Evolutionary conservation across 163 green algal genomes (phyloP).

Genomic region (Scenedesmus sp.): DNA sequence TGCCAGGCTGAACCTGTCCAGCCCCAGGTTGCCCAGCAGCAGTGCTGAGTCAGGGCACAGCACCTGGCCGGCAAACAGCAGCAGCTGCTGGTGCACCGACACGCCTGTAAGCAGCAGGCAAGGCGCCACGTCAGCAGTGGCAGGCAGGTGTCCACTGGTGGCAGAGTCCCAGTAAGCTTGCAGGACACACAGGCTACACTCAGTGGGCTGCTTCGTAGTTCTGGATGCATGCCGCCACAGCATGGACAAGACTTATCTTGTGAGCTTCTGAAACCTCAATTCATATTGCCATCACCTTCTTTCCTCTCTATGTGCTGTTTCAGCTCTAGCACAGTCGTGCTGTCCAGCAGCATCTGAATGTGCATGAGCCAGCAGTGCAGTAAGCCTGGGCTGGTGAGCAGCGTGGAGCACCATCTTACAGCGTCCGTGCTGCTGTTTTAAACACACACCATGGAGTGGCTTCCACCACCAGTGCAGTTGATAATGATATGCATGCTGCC

Average conservation of each 20-base stretch:
- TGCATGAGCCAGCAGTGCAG: neutral
- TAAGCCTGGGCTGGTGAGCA: neutral
- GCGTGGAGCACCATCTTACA: neutral
- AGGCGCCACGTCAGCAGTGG: neutral
- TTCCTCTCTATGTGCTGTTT: constrained; percentile 30
- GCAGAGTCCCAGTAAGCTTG: neutral
- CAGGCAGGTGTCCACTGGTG: neutral
- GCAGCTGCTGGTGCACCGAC: constrained; percentile 30
- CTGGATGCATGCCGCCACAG: neutral
- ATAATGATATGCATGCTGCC: constrained; percentile 33
- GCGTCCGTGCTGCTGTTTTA: neutral
- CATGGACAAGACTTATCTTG: neutral
- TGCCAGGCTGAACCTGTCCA: constrained; percentile 38
- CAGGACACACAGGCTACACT: neutral
- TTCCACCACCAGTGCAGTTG: constrained; percentile 36
- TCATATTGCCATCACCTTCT: constrained; percentile 6
- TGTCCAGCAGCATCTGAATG: constrained; percentile 36
- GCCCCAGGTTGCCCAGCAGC: constrained; percentile 23
- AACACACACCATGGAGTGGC: constrained; percentile 25
- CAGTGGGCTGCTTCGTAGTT: neutral
- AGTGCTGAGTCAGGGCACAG: constrained; percentile 37
- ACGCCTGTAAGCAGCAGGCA: neutral
- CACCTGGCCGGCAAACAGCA: constrained; percentile 38
- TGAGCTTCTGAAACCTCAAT: neutral
- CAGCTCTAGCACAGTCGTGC: constrained; percentile 24